Evolutionary conservation across 352 stramenopile genomes (phyloP), one percentile per base, ranked within the genome.

Genomic region (Phytophthora ramorum): DNA sequence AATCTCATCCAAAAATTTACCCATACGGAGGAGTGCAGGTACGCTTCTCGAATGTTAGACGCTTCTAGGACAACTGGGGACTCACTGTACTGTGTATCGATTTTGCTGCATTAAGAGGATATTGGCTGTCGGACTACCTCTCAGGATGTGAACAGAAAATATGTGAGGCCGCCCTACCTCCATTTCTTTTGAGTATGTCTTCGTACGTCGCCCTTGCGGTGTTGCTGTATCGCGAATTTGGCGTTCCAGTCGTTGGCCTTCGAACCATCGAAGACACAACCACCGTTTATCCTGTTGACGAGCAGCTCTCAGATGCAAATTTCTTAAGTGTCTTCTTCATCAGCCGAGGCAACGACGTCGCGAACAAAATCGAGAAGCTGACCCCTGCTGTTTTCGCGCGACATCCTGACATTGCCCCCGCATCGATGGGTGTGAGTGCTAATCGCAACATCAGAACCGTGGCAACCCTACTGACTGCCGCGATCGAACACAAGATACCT

Each of bases 251-350:
- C 2, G 58, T 93, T 35, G 78, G 79, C 0, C 62, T 93, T 16
- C 75, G 85, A 13, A 88, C 79, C 0, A 68, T 79, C 3, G 71
- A 92, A 40, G 82, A 90, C 7, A 67, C 71, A 5, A 76, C 81
- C 0, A 54, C 76, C 0, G 47, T 91, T 0, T 91, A 81, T 34
- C 80, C 83, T 3, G 55, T 86, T n/a, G 69, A 85, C 53, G 75
- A 85, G 14, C 46, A 79, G 6, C 20, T 87, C 2, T 61, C 65
- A 16, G 78, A 89, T 22, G 70, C 77, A 26, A 73, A 58, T 26
- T 86, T 90, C 44, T 61, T 87, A 2, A 87, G 83, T 58, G 68
- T 92, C 17, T 89, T 90, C 45, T 85, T 90, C 46, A 75, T 92
- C 17, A 63, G 72, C 13, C 86, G 78, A 37, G 66, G 54, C 2